Evolutionary conservation across 2,329 filamentous ascomycete species (phyloP), one percentile per base, ranked within the genome.

Genomic region (Rhinocladiella similis): DNA sequence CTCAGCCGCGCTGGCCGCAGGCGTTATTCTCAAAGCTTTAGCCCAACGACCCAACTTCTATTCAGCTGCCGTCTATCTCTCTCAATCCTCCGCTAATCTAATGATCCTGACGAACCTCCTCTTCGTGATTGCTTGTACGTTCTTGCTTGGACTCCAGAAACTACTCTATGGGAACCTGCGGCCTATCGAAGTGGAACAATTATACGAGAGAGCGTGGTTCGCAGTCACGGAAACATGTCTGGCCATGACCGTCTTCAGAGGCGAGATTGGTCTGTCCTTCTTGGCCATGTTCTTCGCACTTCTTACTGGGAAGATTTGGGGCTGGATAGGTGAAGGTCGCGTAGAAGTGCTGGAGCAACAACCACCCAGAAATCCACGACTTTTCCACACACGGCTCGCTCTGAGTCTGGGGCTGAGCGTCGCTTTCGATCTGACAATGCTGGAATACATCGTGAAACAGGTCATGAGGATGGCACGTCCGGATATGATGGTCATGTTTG

Each of bases 401-500:
- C 76, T 88, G 48, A 97, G 92, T 42, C 80, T 99, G 46, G 68
- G 88, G 1, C 73, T 96, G 51, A 93, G 92, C 62, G 81, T 96
- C 56, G 65, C 85, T 14, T 97, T 96, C 75, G 89, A 96, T 69
- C 71, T 86, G 20, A 87, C 82, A 70, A 85, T 99, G 75, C 84
- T 97, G 63, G 82, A 81, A 47, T 97, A 96, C 71, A 87, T 89
- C 56, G 80, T 96, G 59, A 83, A 86, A 25, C 90, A 88, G 0
- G 92, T 97, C 29, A 85, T 97, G 48, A 86, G 89, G 56, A 87
- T 95, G 69, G 90, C 93, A 1, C 83, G 89, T n/a, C 91, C 93
- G 0, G 94, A 95, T 57, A 97, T 99, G 89, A 99, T 97, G 91
- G 91, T 99, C 61, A 97, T 99, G 91, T 99, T 99, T 68, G 85